phyloP scores from a whole-genome alignment of 345 rosid genomes.

The Schrenkiella parvula region DNA sequence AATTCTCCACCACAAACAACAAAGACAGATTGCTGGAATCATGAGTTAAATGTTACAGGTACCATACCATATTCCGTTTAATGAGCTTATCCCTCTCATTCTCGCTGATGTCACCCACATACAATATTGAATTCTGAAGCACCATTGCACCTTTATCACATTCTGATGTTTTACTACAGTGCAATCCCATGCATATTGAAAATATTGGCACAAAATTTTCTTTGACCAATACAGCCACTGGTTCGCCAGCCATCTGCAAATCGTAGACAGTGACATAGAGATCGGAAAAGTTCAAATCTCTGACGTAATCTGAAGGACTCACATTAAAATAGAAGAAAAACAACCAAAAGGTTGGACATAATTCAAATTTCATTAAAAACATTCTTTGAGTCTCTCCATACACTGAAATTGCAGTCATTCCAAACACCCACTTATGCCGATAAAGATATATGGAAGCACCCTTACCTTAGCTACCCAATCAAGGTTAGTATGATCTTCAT shows the following conservation, averaged over 20 bases:
- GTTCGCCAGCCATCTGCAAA: slow-evolving; percentile 65
- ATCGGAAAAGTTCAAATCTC: not conserved
- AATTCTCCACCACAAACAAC: too few species aligned
- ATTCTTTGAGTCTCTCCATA: not conserved
- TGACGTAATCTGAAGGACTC: not conserved
- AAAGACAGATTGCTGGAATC: slow-evolving; percentile 21
- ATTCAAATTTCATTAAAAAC: not conserved
- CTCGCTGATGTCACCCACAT: slow-evolving; percentile 66
- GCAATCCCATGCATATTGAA: slow-evolving; percentile 70
- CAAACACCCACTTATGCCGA: slow-evolving; percentile 3
- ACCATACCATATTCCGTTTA: slow-evolving; percentile 74
- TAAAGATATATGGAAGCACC: slow-evolving; percentile 6
- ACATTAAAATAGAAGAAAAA: not conserved
- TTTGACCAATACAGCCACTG: slow-evolving; percentile 52
- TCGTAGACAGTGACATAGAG: slow-evolving; percentile 7
- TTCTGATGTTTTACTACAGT: slow-evolving; percentile 61
- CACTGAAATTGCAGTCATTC: not conserved
- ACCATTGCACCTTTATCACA: slow-evolving; percentile 57
- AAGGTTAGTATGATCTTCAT: slow-evolving; percentile 55
- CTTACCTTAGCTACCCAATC: slow-evolving; percentile 78
- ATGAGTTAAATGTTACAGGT: slow-evolving; percentile 4
- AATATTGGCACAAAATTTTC: slow-evolving; percentile 84
- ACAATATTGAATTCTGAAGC: slow-evolving; percentile 64
- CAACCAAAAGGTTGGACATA: not conserved
- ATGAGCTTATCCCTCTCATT: slow-evolving; percentile 80